Base-by-base conservation (phyloP, 768 basidiomycete species). In the Kwoniella botswanensis region DNA sequence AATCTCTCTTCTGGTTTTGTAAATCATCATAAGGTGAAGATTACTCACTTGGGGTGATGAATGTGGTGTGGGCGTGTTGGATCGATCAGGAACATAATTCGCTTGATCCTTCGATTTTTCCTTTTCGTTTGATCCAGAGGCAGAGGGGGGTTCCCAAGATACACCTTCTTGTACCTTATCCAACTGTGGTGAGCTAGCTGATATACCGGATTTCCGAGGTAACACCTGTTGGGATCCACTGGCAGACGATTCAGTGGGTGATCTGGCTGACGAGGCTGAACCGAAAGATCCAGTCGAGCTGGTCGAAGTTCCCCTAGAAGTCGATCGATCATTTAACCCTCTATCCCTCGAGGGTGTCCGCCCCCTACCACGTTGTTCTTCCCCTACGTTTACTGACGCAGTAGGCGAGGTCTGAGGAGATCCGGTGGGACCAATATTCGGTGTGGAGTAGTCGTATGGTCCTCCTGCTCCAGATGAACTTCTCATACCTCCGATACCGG, bases 401-500 rank as follows among this genome's bases (percentile, higher is more conserved):
- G 50, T 52, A 15, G 76, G 76, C 9, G 71, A 72, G 12, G 66
- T 50, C 4, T 68, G 11, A 6, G 75, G 76, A 26, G 73, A 74
- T 2, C 75, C 76, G 10, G 73, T 70, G 7, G 73, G 73, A 15
- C 72, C 73, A 18, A 6, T 22, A n/a, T 13, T 21, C 26, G 24
- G 58, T 10, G 63, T 50, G 15, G 63, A 21, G 24, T 65, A 68
- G 24, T 70, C 75, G 43, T 65, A 76, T 11, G 70, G 63, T 6
- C 35, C 35, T 18, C 67, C 66, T 35, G 68, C 46, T 42, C 63
- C 46, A 18, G 63, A 22, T 4, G 68, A 60, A 7, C 72, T 71
- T 29, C 78, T 68, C 78, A 83, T 79, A 3, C 81, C 81, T 17
- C 82, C 82, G 35, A 82, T 77, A 73, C 82, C 82, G 11, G 82